phyloP scores from a whole-genome alignment of 768 basidiomycete species.

The Tylopilus felleus region DNA sequence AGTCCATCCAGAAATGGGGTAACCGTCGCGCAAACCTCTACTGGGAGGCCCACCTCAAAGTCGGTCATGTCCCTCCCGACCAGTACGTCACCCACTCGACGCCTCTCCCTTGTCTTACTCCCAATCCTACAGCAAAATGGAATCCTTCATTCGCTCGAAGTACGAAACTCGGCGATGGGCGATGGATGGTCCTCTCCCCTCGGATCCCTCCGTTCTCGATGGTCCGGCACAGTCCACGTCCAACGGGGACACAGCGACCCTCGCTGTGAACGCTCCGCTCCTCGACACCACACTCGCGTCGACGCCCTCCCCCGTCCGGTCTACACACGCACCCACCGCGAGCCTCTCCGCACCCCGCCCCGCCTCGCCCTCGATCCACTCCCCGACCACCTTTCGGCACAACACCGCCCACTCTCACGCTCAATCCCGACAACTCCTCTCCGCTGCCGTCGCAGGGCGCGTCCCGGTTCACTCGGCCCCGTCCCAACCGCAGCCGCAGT shows the following conservation, averaged over 20 bases:
- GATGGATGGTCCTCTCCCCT: conserved; percentile 79
- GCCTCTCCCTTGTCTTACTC: background rate
- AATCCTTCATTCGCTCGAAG: conserved; percentile 94
- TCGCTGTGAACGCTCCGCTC: background rate
- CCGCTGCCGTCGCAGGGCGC: conserved; percentile 38
- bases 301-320: background rate
- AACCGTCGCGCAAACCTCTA: conserved; percentile 90
- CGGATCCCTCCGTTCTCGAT: conserved; percentile 78
- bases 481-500: conserved; percentile 11
- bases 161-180: conserved; percentile 96
- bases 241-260: background rate
- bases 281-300: conserved; percentile 6
- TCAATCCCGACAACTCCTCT: conserved; percentile 30
- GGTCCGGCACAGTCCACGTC: conserved; percentile 23
- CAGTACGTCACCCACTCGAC: conserved; percentile 60
- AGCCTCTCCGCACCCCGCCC: conserved; percentile 27
- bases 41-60: conserved; percentile 95
- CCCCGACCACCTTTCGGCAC: conserved; percentile 23
- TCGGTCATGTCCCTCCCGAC: conserved; percentile 89
- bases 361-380: conserved; percentile 27
- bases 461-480: conserved; percentile 7
- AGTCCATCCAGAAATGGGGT: conserved; percentile 93
- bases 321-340: conserved; percentile 12
- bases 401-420: conserved; percentile 10
- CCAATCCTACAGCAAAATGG: conserved; percentile 74